These are phyloP conservation scores for Metschnikowia orientalis DNA, from an alignment of 805 yeast genomes.

Conservation along the genomic window DNA sequence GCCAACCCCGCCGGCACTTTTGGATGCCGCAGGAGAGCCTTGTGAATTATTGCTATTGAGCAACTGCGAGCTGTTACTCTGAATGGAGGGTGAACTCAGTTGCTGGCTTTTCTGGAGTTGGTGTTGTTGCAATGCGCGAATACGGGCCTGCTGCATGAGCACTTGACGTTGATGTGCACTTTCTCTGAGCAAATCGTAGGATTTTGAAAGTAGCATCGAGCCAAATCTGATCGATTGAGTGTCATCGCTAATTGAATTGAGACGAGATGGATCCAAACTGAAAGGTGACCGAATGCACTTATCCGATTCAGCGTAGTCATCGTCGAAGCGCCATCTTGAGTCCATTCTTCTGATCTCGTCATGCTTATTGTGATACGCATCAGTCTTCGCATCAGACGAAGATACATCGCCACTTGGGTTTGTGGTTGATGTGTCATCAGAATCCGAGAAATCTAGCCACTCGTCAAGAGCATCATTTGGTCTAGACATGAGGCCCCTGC, in stretches of 20 bases:
- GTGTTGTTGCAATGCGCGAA: constrained; percentile 40
- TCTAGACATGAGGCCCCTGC: constrained; percentile 50
- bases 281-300: constrained; percentile 44
- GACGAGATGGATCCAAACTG: constrained; percentile 71
- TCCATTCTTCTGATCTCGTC: constrained; percentile 47
- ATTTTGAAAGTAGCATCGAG: constrained; percentile 81
- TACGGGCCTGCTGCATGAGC: constrained; percentile 46
- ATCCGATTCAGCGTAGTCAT: constrained; percentile 45
- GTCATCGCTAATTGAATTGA: constrained; percentile 77
- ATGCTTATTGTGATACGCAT: constrained; percentile 44
- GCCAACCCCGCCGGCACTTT: background rate
- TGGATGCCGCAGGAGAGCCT: constrained; percentile 2
- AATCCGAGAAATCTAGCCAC: constrained; percentile 37
- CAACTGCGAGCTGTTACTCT: background rate
- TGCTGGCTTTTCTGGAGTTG: constrained; percentile 20
- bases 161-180: constrained; percentile 61
- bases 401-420: constrained; percentile 16
- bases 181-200: constrained; percentile 75
- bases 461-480: constrained; percentile 36
- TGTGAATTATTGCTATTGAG: constrained; percentile 2
- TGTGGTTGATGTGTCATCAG: too few relatives aligned
- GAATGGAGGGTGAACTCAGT: background rate
- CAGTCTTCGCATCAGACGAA: constrained; percentile 10
- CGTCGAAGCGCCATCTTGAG: constrained; percentile 66
- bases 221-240: constrained; percentile 91